Conservation (phyloP, 192 early-diverging fungal genomes). For the Dimargaris verticillata region DNA sequence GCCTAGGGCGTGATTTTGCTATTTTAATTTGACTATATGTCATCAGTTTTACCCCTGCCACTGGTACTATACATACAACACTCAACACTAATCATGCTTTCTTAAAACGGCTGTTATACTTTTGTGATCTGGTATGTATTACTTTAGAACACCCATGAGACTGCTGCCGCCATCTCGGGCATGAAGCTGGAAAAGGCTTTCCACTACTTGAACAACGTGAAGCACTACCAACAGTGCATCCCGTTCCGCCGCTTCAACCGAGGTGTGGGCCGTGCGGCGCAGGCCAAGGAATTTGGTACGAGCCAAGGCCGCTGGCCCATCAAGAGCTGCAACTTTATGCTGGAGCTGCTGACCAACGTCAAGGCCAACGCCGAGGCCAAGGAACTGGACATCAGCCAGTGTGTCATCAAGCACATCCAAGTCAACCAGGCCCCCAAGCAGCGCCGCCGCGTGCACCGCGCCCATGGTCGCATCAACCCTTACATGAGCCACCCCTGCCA, state of each 20-base stretch:
- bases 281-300: conserved; percentile 84
- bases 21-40: too few species aligned
- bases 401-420: conserved; percentile 85
- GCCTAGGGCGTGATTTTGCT: too few species aligned
- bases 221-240: conserved; percentile 91
- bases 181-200: conserved; percentile 84
- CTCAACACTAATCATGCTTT: too few species aligned
- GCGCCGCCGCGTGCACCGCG: conserved; percentile 93
- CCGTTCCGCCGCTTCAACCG: conserved; percentile 95
- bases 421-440: conserved; percentile 97
- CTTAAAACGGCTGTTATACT: too few species aligned
- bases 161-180: conserved; percentile 83
- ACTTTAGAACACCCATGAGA: conserved; percentile 98
- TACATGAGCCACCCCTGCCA: conserved; percentile 93
- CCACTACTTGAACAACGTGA: conserved; percentile 81
- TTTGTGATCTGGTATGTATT: too few species aligned
- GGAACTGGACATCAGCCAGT: conserved; percentile 74
- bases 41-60: too few species aligned
- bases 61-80: too few species aligned
- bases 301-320: conserved; percentile 92
- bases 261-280: conserved; percentile 91
- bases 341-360: conserved; percentile 90
- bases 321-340: conserved; percentile 88
- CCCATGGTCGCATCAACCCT: conserved; percentile 92
- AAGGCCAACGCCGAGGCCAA: conserved; percentile 95